Conservation (phyloP, 257 asterid species). For the Nicotiana benthamiana region DNA sequence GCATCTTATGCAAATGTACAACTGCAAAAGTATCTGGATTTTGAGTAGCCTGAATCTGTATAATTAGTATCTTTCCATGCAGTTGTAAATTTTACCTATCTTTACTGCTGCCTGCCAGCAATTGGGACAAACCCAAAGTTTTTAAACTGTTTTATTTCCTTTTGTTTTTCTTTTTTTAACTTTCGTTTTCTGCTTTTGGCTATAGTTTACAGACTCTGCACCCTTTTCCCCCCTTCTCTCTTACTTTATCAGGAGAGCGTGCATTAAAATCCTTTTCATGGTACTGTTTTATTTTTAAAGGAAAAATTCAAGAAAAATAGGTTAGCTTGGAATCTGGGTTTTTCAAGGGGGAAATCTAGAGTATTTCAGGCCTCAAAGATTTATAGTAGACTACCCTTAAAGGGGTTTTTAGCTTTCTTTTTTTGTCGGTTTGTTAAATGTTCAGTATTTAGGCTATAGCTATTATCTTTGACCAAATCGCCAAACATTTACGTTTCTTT, state of each 20-base stretch:
- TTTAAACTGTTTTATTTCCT: background rate
- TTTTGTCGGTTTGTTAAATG: background rate
- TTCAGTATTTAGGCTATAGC: background rate
- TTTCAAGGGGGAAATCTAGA: conserved; percentile 2
- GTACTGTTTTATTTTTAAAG: background rate
- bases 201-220: background rate
- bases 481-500: background rate
- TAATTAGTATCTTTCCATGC: conserved; percentile 1
- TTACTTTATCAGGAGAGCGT: conserved; percentile 15
- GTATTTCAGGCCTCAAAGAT: background rate
- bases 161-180: too few relatives aligned
- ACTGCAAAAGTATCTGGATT: background rate
- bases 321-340: background rate
- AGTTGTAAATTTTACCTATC: background rate
- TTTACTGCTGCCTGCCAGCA: background rate
- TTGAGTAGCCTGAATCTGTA: background rate
- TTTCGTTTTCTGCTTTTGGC: background rate
- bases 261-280: conserved; percentile 9
- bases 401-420: background rate
- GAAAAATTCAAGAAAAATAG: background rate
- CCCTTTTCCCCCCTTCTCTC: background rate
- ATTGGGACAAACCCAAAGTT: background rate
- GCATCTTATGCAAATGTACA: background rate
- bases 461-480: background rate
- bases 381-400: background rate